These are phyloP conservation scores for Tetracladium maxilliforme DNA, from an alignment of 2,329 filamentous ascomycete species.

Conservation along the genomic window DNA sequence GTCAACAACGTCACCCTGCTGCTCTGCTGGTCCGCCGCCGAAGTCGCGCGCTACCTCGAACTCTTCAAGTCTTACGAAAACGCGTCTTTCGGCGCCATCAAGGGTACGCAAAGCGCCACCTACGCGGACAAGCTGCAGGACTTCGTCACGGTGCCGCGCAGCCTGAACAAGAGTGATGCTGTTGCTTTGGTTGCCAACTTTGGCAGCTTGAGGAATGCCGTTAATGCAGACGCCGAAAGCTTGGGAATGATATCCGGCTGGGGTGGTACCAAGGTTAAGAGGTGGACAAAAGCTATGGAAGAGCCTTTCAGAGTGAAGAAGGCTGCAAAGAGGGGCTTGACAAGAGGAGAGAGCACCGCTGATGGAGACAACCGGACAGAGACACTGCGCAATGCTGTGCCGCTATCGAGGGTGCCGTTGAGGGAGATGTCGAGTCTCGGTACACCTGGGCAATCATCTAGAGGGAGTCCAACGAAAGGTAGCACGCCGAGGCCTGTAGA, in stretches of 20 bases:
- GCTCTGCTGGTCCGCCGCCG: slow-evolving; percentile 85
- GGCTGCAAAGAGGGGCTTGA: slow-evolving; percentile 39
- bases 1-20: slow-evolving; percentile 89
- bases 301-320: slow-evolving; percentile 73
- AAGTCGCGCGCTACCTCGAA: slow-evolving; percentile 87
- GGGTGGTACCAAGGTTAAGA: slow-evolving; percentile 88
- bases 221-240: slow-evolving; percentile 81
- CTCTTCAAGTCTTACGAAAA: slow-evolving; percentile 92
- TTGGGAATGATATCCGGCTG: slow-evolving; percentile 76
- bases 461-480: slow-evolving; percentile 3
- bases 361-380: slow-evolving; percentile 4
- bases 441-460: slow-evolving; percentile 1
- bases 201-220: slow-evolving; percentile 70
- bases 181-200: slow-evolving; percentile 83
- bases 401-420: slow-evolving; percentile 12
- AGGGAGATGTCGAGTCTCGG: slow-evolving; percentile 9
- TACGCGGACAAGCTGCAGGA: slow-evolving; percentile 83
- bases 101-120: slow-evolving; percentile 66
- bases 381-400: slow-evolving; percentile 15
- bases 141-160: slow-evolving; percentile 80
- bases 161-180: slow-evolving; percentile 90
- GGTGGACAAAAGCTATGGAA: slow-evolving; percentile 68
- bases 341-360: slow-evolving; percentile 7
- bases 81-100: slow-evolving; percentile 67
- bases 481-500: slow-evolving; percentile 18